Evolutionary conservation across 495 filamentous ascomycete species (phyloP), one percentile per base, ranked within the genome.

Genomic region (Xylaria longipes): DNA sequence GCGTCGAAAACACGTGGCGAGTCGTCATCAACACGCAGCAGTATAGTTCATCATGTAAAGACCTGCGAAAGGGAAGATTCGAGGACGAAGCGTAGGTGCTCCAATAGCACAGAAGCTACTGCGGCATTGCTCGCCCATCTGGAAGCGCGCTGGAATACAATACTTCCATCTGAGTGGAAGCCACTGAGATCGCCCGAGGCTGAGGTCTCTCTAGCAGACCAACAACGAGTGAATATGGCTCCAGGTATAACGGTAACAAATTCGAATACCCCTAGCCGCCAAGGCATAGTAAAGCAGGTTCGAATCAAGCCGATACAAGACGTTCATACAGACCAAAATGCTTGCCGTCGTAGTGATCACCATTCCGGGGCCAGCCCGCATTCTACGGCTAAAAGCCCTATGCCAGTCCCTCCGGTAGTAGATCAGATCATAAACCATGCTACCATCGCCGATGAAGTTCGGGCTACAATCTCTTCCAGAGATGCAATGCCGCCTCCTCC

Each of bases 401-500:
- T 41, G 15, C 33, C 9, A 15, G 27, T 58, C 25, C 41, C 39
- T 46, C 35, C 25, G 17, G 62, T 20, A 27, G 5, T 29, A 48
- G 15, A 66, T 56, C 39, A 35, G 8, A 41, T 58, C 9, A 5
- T 25, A 46, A 25, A 48, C 7, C 8, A 60, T 45, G 14, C 17
- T 8, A 5, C 50, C 6, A 9, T 39, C 15, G 3, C 27, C 5
- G 12, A 27, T 37, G n/a, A 45, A 52, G 29, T 72, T 12, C 61
- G 61, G 56, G 65, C 41, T 31, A 74, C 73, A 29, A 29, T 66
- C 35, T 35, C 68, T 56, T 77, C 77, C n/a, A 71, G 58, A 68
- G 72, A 77, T 64, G 72, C 58, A 54, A 79, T 79, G 77, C 77
- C 77, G n/a, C 77, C 77, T 29, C 77, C 77, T 3, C 70, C 75